Evolutionary conservation across 2,329 filamentous ascomycete species (phyloP), one percentile per base, ranked within the genome.

Genomic region (Tolypocladium paradoxum): DNA sequence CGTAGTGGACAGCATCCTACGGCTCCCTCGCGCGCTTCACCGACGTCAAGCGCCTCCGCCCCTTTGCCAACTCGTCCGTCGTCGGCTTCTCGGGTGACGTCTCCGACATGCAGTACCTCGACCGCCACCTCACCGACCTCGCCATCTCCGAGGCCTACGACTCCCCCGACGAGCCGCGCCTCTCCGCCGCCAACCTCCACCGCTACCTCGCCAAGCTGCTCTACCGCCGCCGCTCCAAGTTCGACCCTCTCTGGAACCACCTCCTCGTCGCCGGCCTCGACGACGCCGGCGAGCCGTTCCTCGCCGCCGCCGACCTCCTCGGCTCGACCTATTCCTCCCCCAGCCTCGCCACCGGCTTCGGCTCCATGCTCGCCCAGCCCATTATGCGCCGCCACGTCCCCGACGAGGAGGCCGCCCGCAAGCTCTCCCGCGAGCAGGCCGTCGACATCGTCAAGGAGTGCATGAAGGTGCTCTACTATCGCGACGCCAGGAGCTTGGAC

Each of bases 391-490:
- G 82, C 63, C 74, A 87, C 63, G 89, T 90, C 56, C 89, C 90
- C 27, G 90, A 96, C 62, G 93, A 97, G 71, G 86, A 82, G 62
- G 76, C 88, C 43, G 84, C 87, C 35, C 76, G 82, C 62, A 76
- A 82, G 55, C 76, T 97, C 58, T 84, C 77, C 40, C 81, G 83
- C 68, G 91, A 96, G 64, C 72, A 88, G 67, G 93, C 93, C 49
- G 77, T 96, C 56, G 76, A 85, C 54, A 81, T 90, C 40, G 74
- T 99, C 66, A 87, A 87, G 76, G 88, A 96, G 74, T 96, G 90
- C 73, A 91, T 99, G 88, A 97, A 97, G 81, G 92, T 97, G 51
- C 79, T 99, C 56, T 99, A 88, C 77, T 99, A 99, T 78, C 83
- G 93, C 64, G 93, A 99, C 73, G 93, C 93, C 46, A 84, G 93